These are phyloP conservation scores for Musa beccarii DNA, from an alignment of 176 grass and related monocot genomes.

Conservation along the genomic window DNA sequence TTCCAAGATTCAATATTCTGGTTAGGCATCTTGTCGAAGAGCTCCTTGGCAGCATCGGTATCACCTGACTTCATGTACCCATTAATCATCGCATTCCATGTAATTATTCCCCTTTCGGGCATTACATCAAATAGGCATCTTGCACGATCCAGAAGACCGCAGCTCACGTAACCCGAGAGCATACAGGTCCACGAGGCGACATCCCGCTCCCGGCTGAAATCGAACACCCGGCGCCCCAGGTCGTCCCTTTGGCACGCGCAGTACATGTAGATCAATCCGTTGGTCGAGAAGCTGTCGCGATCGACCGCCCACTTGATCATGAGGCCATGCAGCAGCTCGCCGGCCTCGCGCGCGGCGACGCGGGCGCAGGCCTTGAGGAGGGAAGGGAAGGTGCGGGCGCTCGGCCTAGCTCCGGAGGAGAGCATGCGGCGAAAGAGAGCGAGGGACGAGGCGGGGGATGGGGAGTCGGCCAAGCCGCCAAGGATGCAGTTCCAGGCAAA, in stretches of 20 bases:
- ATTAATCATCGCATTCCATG: conserved; percentile 24
- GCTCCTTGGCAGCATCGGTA: neutral
- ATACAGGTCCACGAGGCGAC: conserved; percentile 14
- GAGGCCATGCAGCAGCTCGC: conserved; percentile 6
- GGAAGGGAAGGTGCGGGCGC: conserved; percentile 8
- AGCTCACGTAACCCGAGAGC: conserved; percentile 1
- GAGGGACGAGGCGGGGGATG: neutral
- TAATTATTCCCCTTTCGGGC: neutral
- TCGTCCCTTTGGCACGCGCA: neutral
- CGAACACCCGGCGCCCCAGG: conserved; percentile 2
- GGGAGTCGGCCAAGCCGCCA: conserved; percentile 1
- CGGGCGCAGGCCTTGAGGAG: conserved; percentile 19
- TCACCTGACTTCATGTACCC: neutral
- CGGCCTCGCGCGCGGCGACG: neutral
- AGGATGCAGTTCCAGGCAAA: conserved; percentile 12
- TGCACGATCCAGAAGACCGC: conserved; percentile 4
- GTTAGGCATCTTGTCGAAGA: conserved; percentile 12
- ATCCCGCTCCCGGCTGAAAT: neutral
- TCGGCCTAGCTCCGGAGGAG: neutral
- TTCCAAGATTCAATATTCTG: conserved; percentile 20
- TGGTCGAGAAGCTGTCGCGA: neutral
- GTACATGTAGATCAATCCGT: conserved; percentile 22
- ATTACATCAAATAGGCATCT: conserved; percentile 5
- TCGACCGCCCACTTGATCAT: conserved; percentile 7
- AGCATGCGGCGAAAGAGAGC: neutral